Evolutionary conservation across 1,284 basidiomycete species (phyloP).

Genomic region (Coniferiporia sulphurascens): DNA sequence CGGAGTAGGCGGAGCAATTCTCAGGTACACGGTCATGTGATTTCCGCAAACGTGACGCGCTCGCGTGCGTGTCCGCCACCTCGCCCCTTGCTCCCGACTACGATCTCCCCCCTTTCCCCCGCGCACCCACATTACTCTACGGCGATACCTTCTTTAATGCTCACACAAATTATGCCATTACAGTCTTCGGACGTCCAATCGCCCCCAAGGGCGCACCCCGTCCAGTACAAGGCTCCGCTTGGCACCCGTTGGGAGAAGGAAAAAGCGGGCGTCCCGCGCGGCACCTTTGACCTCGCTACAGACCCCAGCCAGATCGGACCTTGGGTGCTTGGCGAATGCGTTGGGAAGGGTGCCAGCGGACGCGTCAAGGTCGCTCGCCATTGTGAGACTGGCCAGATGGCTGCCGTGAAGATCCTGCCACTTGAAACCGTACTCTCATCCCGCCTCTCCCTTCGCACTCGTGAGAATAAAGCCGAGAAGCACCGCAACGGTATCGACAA

Average conservation of each 20-base stretch:
- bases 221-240: constrained; percentile 59
- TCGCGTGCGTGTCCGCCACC: neutral
- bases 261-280: constrained; percentile 64
- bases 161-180: neutral
- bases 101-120: neutral
- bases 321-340: constrained; percentile 89
- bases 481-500: constrained; percentile 90
- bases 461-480: constrained; percentile 79
- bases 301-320: constrained; percentile 74
- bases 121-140: constrained; percentile 7
- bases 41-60: neutral
- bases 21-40: neutral
- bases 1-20: neutral
- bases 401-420: constrained; percentile 97
- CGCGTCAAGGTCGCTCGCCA: constrained; percentile 96
- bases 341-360: constrained; percentile 92
- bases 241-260: constrained; percentile 83
- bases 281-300: constrained; percentile 67
- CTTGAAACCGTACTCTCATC: constrained; percentile 79
- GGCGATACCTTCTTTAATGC: constrained; percentile 10
- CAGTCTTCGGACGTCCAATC: constrained; percentile 1
- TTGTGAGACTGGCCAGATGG: constrained; percentile 83
- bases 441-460: constrained; percentile 67
- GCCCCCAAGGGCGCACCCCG: constrained; percentile 62
- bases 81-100: neutral